Evolutionary conservation across 495 filamentous ascomycete species (phyloP).

Genomic region (Penicillium egyptiacum): DNA sequence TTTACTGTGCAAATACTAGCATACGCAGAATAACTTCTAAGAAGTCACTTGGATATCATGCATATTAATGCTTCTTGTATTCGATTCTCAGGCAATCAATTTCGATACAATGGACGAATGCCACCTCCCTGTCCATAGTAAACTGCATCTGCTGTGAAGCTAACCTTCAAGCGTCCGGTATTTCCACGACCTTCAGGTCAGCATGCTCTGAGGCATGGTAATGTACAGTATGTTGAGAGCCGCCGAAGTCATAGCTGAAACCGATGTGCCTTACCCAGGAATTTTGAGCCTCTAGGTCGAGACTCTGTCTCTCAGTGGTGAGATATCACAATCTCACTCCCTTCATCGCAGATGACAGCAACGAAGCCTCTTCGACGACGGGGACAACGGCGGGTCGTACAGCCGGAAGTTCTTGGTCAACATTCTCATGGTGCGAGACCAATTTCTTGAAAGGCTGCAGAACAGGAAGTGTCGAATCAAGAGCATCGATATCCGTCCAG

Average conservation of each 20-base stretch:
- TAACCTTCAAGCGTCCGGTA: not conserved
- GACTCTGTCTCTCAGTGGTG: not conserved
- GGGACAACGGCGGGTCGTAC: not conserved
- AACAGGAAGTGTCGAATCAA: slow-evolving; percentile 6
- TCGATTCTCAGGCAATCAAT: not conserved
- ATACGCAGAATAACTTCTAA: not conserved
- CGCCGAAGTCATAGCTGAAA: no score
- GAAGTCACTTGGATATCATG: not conserved
- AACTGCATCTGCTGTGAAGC: not conserved
- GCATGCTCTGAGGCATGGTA: not conserved
- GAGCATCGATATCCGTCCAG: slow-evolving; percentile 9
- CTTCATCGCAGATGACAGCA: slow-evolving; percentile 2
- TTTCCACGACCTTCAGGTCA: not conserved
- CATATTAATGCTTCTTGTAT: not conserved
- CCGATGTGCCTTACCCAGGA: not conserved
- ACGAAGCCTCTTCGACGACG: not conserved
- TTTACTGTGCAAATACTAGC: not conserved
- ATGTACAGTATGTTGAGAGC: not conserved
- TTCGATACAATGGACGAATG: not conserved
- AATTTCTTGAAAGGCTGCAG: not conserved
- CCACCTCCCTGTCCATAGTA: not conserved
- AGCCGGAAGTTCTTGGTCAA: not conserved
- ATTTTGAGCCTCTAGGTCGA: no score
- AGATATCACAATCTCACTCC: not conserved
- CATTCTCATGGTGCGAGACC: not conserved